Conservation (phyloP, 345 rosid genomes). For the Erysimum cheiranthoides region DNA sequence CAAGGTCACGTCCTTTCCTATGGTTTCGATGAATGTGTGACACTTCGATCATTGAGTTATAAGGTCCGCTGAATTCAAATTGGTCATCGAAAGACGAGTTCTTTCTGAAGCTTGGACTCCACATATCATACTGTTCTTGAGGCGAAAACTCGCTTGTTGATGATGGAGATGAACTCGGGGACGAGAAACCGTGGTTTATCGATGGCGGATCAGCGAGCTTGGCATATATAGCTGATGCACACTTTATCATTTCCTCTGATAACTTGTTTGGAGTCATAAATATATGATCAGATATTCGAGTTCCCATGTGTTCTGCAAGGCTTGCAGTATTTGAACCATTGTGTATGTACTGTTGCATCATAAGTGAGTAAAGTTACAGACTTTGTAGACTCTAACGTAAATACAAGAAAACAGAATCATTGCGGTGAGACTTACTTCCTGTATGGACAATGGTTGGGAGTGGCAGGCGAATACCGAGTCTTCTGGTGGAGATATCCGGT, state of each 20-base stretch:
- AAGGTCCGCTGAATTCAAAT: slow-evolving; percentile 95
- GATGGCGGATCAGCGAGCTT: slow-evolving; percentile 90
- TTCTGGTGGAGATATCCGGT: slow-evolving; percentile 55
- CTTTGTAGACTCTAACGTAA: slow-evolving; percentile 6
- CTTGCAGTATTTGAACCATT: slow-evolving; percentile 71
- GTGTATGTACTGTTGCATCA: slow-evolving; percentile 66
- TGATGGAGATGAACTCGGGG: slow-evolving; percentile 85
- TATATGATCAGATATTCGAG: slow-evolving; percentile 83
- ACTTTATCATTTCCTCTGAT: slow-evolving; percentile 91
- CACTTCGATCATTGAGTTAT: slow-evolving; percentile 92
- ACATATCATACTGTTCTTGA: slow-evolving; percentile 71
- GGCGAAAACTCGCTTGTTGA: slow-evolving; percentile 77
- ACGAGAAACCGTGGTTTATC: slow-evolving; percentile 68
- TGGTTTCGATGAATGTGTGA: slow-evolving; percentile 75
- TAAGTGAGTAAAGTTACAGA: slow-evolving; percentile 12
- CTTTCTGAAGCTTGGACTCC: slow-evolving; percentile 92
- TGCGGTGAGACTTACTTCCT: slow-evolving; percentile 59
- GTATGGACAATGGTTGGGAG: slow-evolving; percentile 77
- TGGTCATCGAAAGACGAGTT: slow-evolving; percentile 83
- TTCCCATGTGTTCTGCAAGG: slow-evolving; percentile 93
- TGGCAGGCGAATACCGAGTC: slow-evolving; percentile 69
- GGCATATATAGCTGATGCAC: slow-evolving; percentile 81
- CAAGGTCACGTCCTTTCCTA: slow-evolving; percentile 75
- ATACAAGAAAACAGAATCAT: neutral
- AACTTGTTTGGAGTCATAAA: slow-evolving; percentile 86